Evolutionary conservation across 192 early-diverging fungal genomes (phyloP).

Genomic region (Phycomyces nitens): DNA sequence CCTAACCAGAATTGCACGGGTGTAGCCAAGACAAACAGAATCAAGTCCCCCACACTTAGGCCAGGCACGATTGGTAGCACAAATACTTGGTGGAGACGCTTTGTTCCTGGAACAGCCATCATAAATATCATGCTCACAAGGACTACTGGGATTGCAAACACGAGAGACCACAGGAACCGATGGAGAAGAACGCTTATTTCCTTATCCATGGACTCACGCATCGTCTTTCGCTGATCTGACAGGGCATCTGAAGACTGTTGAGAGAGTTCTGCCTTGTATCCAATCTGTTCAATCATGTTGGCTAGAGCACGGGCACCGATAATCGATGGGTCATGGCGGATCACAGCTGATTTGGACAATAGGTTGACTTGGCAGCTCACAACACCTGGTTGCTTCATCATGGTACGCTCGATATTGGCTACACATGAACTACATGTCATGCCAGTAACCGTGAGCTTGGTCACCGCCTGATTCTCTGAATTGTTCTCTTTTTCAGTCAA

Average conservation of each 20-base stretch:
- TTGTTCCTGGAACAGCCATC: constrained; percentile 56
- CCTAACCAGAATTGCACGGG: constrained; percentile 76
- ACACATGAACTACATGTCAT: constrained; percentile 88
- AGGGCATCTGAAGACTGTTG: constrained; percentile 24
- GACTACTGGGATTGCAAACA: constrained; percentile 68
- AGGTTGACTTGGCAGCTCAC: constrained; percentile 49
- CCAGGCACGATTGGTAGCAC: constrained; percentile 53
- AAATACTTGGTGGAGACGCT: constrained; percentile 41
- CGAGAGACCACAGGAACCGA: constrained; percentile 46
- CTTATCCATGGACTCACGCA: constrained; percentile 45
- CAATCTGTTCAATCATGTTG: constrained; percentile 53
- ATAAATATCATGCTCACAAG: constrained; percentile 70
- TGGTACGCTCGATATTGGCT: constrained; percentile 68
- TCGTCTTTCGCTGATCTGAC: constrained; percentile 28
- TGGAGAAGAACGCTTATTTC: constrained; percentile 31
- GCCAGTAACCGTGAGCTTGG: constrained; percentile 86
- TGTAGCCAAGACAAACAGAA: constrained; percentile 58
- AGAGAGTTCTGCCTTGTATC: constrained; percentile 51
- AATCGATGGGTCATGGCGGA: constrained; percentile 47
- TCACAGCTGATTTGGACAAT: constrained; percentile 42
- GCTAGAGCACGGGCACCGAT: constrained; percentile 66
- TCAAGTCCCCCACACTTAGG: constrained; percentile 48
- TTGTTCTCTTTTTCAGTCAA: constrained; percentile 57
- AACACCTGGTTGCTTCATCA: constrained; percentile 42
- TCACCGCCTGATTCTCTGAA: constrained; percentile 66